These are phyloP conservation scores for Saccharum spontaneum DNA, from an alignment of 176 grass and related monocot species.

Conservation along the genomic window DNA sequence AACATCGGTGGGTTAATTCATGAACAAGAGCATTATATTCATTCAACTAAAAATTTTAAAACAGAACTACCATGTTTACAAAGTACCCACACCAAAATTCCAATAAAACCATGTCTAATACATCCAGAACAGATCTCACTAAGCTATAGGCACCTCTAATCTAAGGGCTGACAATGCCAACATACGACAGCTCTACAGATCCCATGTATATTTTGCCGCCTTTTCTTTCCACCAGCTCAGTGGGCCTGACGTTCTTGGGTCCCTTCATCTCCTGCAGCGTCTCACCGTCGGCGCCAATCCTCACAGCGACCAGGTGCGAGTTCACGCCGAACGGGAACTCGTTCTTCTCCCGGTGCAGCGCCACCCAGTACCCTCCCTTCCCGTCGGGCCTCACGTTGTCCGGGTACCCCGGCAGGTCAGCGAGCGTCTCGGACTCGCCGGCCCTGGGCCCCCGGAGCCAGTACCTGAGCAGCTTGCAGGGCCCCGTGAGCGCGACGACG, in stretches of 20 bases:
- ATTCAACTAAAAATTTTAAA: not conserved
- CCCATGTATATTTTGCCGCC: not conserved
- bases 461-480: conserved; percentile 8
- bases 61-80: not conserved
- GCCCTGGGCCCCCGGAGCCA: conserved; percentile 15
- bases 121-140: not conserved
- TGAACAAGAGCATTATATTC: not conserved
- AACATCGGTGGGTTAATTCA: not conserved
- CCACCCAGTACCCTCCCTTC: conserved; percentile 37
- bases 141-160: not conserved
- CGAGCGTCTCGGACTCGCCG: not conserved
- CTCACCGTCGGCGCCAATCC: not conserved
- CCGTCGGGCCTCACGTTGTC: conserved; percentile 30
- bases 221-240: not conserved
- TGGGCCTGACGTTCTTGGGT: not conserved
- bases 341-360: conserved; percentile 8
- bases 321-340: not conserved
- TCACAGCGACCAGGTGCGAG: not conserved
- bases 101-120: not conserved
- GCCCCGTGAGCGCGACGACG: not conserved
- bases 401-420: conserved; percentile 20
- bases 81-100: not conserved
- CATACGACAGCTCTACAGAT: not conserved
- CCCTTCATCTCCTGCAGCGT: not conserved
- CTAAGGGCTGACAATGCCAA: not conserved